Conservation (phyloP, 345 rosid species). For the Populus deltoides region DNA sequence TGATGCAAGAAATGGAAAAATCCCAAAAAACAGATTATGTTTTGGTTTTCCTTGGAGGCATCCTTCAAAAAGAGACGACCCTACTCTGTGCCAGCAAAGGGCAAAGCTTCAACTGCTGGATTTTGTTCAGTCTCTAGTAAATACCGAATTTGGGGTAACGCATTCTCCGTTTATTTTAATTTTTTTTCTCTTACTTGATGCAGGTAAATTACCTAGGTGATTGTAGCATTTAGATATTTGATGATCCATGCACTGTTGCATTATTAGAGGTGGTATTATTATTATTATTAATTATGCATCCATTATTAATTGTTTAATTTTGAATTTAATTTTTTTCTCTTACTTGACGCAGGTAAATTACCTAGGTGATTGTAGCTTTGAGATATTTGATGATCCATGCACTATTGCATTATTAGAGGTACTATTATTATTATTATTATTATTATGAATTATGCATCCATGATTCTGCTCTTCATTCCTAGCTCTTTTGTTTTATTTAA, state of each 20-base stretch:
- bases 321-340: background rate
- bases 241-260: constrained; percentile 85
- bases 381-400: constrained; percentile 87
- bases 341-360: constrained; percentile 61
- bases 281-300: background rate
- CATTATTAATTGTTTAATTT: background rate
- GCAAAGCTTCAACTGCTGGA: constrained; percentile 94
- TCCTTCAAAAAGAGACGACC: constrained; percentile 57
- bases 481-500: background rate
- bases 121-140: constrained; percentile 71
- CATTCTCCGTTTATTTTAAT: background rate
- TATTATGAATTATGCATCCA: background rate
- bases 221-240: constrained; percentile 77
- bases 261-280: constrained; percentile 58
- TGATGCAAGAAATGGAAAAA: constrained; percentile 61
- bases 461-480: background rate
- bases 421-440: background rate
- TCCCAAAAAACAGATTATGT: constrained; percentile 58
- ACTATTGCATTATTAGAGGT: constrained; percentile 77
- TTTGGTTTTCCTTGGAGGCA: constrained; percentile 98
- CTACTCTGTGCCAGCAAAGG: constrained; percentile 45
- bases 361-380: constrained; percentile 79
- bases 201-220: constrained; percentile 87
- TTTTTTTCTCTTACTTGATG: background rate
- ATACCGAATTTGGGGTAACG: constrained; percentile 73